Percentiles rank a stretch among this genome's conserved stretches.
Conservation (phyloP, 2,329 filamentous ascomycete species). For the Sporothrix mexicana region DNA sequence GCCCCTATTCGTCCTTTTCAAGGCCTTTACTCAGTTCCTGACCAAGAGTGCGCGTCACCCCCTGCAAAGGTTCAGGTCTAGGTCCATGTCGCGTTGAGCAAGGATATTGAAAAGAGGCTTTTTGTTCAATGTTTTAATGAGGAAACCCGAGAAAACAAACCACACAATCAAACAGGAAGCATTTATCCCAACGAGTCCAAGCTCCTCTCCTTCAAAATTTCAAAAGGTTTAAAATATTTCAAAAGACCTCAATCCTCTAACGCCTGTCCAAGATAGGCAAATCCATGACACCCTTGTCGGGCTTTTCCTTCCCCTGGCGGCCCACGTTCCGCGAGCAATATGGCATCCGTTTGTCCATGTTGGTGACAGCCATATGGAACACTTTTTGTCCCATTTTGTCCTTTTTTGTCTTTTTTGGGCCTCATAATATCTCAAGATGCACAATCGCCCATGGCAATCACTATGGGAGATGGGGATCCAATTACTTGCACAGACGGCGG, state of each 20-base stretch:
- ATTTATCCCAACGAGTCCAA: neutral
- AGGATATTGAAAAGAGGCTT: neutral
- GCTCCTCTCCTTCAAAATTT: too few species aligned
- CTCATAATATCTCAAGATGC: neutral
- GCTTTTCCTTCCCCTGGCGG: neutral
- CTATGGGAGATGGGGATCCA: too few species aligned
- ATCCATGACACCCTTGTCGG: neutral
- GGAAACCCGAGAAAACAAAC: neutral
- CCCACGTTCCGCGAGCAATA: neutral
- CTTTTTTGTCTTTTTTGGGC: neutral
- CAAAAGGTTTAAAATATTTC: too few species aligned
- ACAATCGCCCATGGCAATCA: conserved; percentile 1
- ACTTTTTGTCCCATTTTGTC: neutral
- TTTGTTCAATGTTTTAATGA: neutral
- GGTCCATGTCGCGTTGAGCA: neutral
- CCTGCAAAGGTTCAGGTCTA: neutral
- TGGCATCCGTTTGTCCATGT: neutral
- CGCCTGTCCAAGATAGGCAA: neutral
- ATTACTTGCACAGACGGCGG: neutral
- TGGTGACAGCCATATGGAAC: neutral
- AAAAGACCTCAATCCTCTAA: too few species aligned
- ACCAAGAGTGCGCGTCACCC: neutral
- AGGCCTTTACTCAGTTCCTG: too few species aligned
- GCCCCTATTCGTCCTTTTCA: conserved; percentile 13
- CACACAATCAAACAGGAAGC: neutral